Evolutionary conservation across 257 asterid species (phyloP).

Genomic region (Paraleonurus japonicus): DNA sequence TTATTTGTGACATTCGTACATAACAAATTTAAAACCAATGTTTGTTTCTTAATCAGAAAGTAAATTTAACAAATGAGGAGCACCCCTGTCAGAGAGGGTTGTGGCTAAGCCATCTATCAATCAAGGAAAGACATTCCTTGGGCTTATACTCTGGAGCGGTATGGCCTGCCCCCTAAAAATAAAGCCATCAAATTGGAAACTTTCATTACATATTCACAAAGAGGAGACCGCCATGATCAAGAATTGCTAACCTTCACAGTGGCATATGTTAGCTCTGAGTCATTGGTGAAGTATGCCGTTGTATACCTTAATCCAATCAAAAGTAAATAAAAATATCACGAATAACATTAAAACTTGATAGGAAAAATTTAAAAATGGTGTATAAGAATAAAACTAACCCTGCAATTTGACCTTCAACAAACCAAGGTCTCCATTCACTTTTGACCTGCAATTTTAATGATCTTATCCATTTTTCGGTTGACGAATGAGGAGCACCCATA

Average conservation of each 20-base stretch:
- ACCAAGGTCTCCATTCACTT: too few species aligned
- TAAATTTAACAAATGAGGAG: neutral
- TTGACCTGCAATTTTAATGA: neutral
- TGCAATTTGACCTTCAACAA: neutral
- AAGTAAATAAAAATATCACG: neutral
- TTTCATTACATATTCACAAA: neutral
- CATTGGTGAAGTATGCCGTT: neutral
- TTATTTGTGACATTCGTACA: too few species aligned
- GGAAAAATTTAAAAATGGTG: neutral
- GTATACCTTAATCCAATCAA: neutral
- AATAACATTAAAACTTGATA: neutral
- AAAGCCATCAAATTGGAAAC: neutral
- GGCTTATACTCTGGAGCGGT: slow-evolving; percentile 41
- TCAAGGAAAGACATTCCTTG: slow-evolving; percentile 30
- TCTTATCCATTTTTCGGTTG: slow-evolving; percentile 12
- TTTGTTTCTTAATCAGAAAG: neutral
- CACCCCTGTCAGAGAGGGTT: neutral
- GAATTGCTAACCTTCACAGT: slow-evolving; percentile 16
- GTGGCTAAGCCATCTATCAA: slow-evolving; percentile 29
- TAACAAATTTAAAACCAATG: too few species aligned
- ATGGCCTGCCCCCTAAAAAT: slow-evolving; percentile 41
- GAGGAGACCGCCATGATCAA: neutral
- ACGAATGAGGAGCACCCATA: neutral
- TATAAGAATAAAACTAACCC: slow-evolving; percentile 3
- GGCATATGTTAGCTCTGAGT: slow-evolving; percentile 31